These are phyloP conservation scores for Cyberlindnera xishuangbannaensis DNA, from an alignment of 805 yeast genomes.

Conservation along the genomic window DNA sequence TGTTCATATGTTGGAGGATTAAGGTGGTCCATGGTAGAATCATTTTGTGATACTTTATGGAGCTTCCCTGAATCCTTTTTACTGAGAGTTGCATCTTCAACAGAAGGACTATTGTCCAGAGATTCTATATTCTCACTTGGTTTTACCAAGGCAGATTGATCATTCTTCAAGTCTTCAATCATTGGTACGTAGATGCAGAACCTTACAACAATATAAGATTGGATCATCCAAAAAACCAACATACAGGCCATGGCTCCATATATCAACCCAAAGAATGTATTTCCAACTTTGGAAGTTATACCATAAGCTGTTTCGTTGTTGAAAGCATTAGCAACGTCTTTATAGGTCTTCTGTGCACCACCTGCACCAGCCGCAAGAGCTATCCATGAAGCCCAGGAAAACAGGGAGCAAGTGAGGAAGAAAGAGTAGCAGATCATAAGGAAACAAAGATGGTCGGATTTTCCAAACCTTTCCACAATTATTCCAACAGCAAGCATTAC, in stretches of 20 bases:
- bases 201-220: background rate
- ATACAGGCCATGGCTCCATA: conserved; percentile 2
- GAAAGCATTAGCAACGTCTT: conserved; percentile 1
- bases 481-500: background rate
- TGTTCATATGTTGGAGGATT: conserved; percentile 2
- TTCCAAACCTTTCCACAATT: background rate
- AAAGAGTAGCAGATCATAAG: background rate
- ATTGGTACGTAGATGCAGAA: background rate
- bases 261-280: conserved; percentile 1
- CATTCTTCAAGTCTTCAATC: too few relatives aligned
- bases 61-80: too few relatives aligned
- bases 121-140: too few relatives aligned
- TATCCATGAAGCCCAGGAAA: conserved; percentile 1
- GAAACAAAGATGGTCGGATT: background rate
- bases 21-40: background rate
- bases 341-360: background rate
- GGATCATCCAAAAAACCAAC: background rate
- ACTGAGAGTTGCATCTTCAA: background rate
- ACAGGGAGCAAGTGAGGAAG: background rate
- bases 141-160: too few relatives aligned
- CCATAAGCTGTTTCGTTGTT: conserved; percentile 4
- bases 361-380: conserved; percentile 1
- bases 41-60: background rate
- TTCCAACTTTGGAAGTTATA: conserved; percentile 2
- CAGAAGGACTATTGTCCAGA: background rate